phyloP scores from a whole-genome alignment of 2,329 filamentous ascomycete species.

The Hymenoscyphus scutula region DNA sequence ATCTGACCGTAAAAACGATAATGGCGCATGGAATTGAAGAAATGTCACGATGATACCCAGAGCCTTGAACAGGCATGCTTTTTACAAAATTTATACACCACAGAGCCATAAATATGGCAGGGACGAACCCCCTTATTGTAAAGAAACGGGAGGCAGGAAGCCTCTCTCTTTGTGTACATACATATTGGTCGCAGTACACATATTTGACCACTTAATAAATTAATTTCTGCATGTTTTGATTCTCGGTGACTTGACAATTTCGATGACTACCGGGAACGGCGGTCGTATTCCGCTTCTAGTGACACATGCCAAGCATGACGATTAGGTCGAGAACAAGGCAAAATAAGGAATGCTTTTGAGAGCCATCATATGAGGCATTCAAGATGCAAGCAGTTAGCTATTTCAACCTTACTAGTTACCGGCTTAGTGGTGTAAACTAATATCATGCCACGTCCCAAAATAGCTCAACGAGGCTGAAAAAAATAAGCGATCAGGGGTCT shows the following conservation, averaged over 20 bases:
- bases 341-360: too few relatives aligned
- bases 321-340: background rate
- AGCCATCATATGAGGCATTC: too few relatives aligned
- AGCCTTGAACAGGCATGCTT: background rate
- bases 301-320: background rate
- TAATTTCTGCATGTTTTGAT: background rate
- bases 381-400: background rate
- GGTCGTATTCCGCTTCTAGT: background rate
- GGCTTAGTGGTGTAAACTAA: background rate
- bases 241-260: background rate
- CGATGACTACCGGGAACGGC: background rate
- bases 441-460: constrained; percentile 3
- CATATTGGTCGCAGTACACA: background rate
- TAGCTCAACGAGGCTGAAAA: constrained; percentile 6
- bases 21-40: background rate
- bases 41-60: constrained; percentile 1
- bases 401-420: background rate
- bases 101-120: background rate
- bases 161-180: background rate
- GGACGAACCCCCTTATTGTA: background rate
- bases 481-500: constrained; percentile 22
- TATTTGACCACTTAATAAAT: background rate
- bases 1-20: background rate
- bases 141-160: background rate
- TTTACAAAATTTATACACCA: background rate